Percentiles rank a stretch among this genome's conserved stretches.
Conservation (phyloP, 305 asterid species). For the Plantago coronopus region DNA sequence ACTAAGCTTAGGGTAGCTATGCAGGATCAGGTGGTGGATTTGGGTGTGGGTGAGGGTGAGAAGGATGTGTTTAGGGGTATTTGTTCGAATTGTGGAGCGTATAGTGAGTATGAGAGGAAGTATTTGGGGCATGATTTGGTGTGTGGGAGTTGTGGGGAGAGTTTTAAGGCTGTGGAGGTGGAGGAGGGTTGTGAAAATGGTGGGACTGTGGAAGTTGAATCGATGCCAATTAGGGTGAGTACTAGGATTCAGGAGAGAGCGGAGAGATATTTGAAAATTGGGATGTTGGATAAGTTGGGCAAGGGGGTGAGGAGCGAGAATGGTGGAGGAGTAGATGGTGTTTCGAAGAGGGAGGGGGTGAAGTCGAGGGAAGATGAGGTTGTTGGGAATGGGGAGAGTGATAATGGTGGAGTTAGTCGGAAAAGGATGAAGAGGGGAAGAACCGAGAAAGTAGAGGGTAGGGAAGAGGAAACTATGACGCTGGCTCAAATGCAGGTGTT, state of each 20-base stretch:
- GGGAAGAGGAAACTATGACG: constrained; percentile 59
- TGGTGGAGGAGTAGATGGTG: too few relatives aligned
- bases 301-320: too few relatives aligned
- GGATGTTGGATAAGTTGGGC: constrained; percentile 34
- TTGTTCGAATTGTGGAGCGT: constrained; percentile 54
- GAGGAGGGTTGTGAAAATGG: constrained; percentile 24
- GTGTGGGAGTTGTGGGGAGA: constrained; percentile 65
- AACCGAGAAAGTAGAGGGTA: constrained; percentile 29
- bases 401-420: constrained; percentile 7
- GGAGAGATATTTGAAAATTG: constrained; percentile 32
- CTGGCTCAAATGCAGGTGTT: constrained; percentile 49
- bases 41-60: constrained; percentile 31
- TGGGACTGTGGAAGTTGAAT: constrained; percentile 26
- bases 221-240: constrained; percentile 37
- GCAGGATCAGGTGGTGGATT: constrained; percentile 32
- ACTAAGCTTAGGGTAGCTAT: constrained; percentile 55
- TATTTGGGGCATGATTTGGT: constrained; percentile 70
- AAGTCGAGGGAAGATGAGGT: constrained; percentile 17
- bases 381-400: constrained; percentile 16
- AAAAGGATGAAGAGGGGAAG: constrained; percentile 22
- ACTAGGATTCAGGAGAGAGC: constrained; percentile 51
- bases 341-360: constrained; percentile 5
- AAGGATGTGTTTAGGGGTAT: constrained; percentile 49
- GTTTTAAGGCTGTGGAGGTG: constrained; percentile 64
- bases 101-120: constrained; percentile 66